Base-by-base conservation (phyloP, 2,329 filamentous ascomycete species). In the Emmonsiellopsis sp. region DNA sequence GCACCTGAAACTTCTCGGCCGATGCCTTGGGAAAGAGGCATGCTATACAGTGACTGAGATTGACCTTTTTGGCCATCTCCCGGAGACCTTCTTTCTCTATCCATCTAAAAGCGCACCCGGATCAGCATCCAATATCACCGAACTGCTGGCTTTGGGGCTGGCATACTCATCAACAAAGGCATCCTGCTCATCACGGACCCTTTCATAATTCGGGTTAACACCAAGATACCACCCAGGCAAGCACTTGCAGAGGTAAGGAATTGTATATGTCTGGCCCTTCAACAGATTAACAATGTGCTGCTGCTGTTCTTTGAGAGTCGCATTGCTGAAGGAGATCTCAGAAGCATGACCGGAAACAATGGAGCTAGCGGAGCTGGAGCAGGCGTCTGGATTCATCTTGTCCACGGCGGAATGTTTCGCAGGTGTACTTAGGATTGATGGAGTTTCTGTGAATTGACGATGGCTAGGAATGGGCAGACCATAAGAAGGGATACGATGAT, bases 11-110 rank as follows among this genome's bases (percentile, higher is more conserved):
- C 31, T 51, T 55, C 27, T 52, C 44, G 31, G 42, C 43, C 3
- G 49, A 49, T 27, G 53, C 52, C n/a, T 49, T 43, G n/a, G 53
- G 53, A 43, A 55, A 55, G 42, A 55, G 52, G n/a, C 49, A 51
- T 13, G 53, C 53, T 21, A 55, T 55, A 37, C 53, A 55, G 7
- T 52, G 32, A 40, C 33, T 55, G 14, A 52, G 43, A 39, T 55
- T 49, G 27, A 55, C 53, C 31, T 55, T 55, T 36, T 44, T 43
- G 33, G 53, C 53, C 49, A 55, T 55, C 37, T 55, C 53, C 17
- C 53, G 43, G 34, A 52, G 49, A 36, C 52, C 39, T 21, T 55
- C 33, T 44, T 49, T 52, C 27, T 52, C 49, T 6, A 52, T 40
- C 53, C 53, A 55, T 31, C 53, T 55, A 39, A 11, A 39, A 46